Conservation (phyloP, 2,329 filamentous ascomycete species). For the Triangularia setosa region DNA sequence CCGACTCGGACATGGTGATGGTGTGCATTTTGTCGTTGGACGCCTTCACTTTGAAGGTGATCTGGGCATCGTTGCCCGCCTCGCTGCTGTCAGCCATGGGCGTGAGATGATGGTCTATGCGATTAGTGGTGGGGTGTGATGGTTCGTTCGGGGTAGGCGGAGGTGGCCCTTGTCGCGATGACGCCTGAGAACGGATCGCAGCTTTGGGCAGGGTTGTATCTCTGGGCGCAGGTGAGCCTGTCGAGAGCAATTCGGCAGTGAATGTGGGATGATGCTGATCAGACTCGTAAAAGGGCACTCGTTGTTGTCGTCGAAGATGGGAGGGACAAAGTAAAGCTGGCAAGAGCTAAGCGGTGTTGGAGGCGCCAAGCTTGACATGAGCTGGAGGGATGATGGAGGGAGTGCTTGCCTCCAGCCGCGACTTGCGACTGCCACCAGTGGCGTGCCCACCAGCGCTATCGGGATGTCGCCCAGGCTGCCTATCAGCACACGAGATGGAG, state of each 20-base stretch:
- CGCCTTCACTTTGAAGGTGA: constrained; percentile 98
- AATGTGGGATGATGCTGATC: background rate
- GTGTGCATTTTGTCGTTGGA: constrained; percentile 83
- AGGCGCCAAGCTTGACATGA: background rate
- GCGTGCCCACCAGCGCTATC: background rate
- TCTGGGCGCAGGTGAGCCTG: background rate
- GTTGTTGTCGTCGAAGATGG: background rate
- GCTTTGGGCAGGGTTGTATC: background rate
- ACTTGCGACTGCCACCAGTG: background rate
- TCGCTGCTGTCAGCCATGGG: constrained; percentile 64
- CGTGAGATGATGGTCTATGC: background rate
- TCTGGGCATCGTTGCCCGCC: constrained; percentile 62
- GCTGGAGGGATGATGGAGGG: too few relatives aligned
- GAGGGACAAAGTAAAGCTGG: background rate
- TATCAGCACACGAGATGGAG: background rate
- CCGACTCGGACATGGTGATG: constrained; percentile 73
- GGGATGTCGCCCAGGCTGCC: background rate
- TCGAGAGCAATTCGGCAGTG: background rate
- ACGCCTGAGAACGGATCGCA: background rate
- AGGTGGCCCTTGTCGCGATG: constrained; percentile 1
- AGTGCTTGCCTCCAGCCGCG: background rate
- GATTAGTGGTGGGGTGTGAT: background rate
- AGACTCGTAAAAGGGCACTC: background rate
- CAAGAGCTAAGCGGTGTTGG: background rate
- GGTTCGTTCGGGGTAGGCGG: background rate